phyloP scores from a whole-genome alignment of 495 filamentous ascomycete species.

The Echria macrotheca region DNA sequence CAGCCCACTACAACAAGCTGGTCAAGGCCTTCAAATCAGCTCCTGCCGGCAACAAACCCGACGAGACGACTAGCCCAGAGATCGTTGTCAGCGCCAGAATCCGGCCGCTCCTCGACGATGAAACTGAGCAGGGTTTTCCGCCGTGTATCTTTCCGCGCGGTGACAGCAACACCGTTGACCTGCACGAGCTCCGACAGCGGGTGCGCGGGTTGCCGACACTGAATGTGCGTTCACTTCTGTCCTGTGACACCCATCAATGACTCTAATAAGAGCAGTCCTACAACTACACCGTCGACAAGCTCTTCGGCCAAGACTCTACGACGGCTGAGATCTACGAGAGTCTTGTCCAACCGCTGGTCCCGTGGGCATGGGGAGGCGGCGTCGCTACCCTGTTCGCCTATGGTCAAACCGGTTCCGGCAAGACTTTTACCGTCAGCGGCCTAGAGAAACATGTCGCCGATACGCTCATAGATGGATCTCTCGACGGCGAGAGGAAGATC shows the following conservation, averaged over 20 bases:
- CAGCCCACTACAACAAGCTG: slow-evolving; percentile 18
- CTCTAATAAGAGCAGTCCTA: slow-evolving; percentile 8
- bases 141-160: neutral
- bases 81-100: slow-evolving; percentile 10
- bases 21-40: slow-evolving; percentile 16
- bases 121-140: neutral
- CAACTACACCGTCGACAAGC: slow-evolving; percentile 17
- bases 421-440: slow-evolving; percentile 38
- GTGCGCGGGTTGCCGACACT: neutral
- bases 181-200: slow-evolving; percentile 1
- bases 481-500: slow-evolving; percentile 20
- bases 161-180: neutral
- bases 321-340: slow-evolving; percentile 18
- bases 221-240: neutral
- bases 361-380: slow-evolving; percentile 23
- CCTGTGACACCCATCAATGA: neutral
- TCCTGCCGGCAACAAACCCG: neutral
- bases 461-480: slow-evolving; percentile 15
- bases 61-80: slow-evolving; percentile 5
- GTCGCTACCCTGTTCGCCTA: slow-evolving; percentile 38
- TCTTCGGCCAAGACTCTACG: slow-evolving; percentile 15
- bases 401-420: slow-evolving; percentile 46
- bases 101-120: slow-evolving; percentile 1
- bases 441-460: slow-evolving; percentile 21
- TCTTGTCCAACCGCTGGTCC: slow-evolving; percentile 18